These are phyloP conservation scores for Chrysophaeum taylorii DNA, from an alignment of 352 stramenopile species.

Conservation along the genomic window DNA sequence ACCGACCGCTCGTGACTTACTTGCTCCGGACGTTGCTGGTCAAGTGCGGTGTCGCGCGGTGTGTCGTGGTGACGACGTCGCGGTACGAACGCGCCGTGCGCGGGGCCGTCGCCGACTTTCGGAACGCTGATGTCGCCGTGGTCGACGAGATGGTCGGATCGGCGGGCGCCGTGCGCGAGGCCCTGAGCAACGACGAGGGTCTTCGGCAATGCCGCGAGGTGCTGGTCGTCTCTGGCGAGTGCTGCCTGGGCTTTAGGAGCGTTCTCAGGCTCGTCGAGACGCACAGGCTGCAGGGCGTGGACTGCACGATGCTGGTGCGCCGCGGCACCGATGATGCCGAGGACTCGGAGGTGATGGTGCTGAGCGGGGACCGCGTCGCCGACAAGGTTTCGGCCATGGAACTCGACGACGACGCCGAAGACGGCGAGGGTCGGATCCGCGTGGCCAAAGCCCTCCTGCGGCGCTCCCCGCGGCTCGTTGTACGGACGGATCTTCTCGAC, in stretches of 20 bases:
- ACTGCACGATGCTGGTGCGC: neutral
- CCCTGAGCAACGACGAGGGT: neutral
- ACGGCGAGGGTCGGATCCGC: neutral
- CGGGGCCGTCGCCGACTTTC: no score
- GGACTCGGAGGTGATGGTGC: neutral
- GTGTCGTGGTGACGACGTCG: neutral
- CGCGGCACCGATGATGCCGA: neutral
- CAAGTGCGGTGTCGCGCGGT: neutral
- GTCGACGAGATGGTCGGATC: neutral
- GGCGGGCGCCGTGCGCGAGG: neutral
- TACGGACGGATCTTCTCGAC: neutral
- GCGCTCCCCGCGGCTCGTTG: neutral
- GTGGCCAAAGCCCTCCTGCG: neutral
- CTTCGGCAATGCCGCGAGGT: neutral
- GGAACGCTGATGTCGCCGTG: neutral
- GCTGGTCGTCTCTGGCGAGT: neutral
- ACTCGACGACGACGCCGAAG: neutral
- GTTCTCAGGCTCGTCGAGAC: neutral
- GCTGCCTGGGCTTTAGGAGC: neutral
- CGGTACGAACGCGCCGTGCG: neutral
- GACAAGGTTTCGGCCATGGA: neutral
- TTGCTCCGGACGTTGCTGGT: neutral
- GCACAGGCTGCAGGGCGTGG: neutral
- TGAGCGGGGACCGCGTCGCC: neutral
- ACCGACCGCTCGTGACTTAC: neutral